Evolutionary conservation across 2,329 filamentous ascomycete species (phyloP).

Genomic region (Exophiala oligosperma): DNA sequence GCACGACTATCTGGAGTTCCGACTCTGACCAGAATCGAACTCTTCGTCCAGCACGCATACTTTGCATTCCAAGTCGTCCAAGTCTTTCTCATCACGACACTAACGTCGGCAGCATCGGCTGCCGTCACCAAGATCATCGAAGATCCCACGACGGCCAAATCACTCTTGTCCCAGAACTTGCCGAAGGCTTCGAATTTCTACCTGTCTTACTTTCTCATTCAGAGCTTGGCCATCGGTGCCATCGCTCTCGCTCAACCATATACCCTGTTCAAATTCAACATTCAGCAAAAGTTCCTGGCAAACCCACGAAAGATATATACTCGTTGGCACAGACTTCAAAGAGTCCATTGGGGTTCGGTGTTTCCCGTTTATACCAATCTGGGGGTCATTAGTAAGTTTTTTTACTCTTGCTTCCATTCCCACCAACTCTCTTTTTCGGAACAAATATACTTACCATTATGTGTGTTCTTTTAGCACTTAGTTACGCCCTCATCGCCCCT

Average conservation of each 20-base stretch:
- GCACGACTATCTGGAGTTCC: conserved; percentile 78
- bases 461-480: conserved; percentile 61
- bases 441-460: neutral
- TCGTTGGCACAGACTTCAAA: conserved; percentile 71
- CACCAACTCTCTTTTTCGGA: neutral
- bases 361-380: conserved; percentile 81
- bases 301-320: conserved; percentile 76
- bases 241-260: conserved; percentile 19
- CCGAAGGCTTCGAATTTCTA: conserved; percentile 95
- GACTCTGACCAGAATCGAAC: conserved; percentile 74
- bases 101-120: conserved; percentile 72
- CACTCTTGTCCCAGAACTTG: conserved; percentile 69
- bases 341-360: conserved; percentile 78
- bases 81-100: conserved; percentile 82
- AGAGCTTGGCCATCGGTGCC: conserved; percentile 69
- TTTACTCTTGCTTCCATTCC: neutral
- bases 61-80: conserved; percentile 74
- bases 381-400: conserved; percentile 60
- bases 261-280: conserved; percentile 55
- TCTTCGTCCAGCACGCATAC: conserved; percentile 88
- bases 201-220: conserved; percentile 92
- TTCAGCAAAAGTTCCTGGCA: conserved; percentile 30
- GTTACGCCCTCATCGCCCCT: conserved; percentile 84
- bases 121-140: conserved; percentile 66
- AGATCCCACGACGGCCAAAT: conserved; percentile 63